A percentile compares a stretch with the other conserved stretches of the same genome.
These are phyloP conservation scores for Petrea volubilis DNA, from an alignment of 257 asterid genomes.

Conservation along the genomic window DNA sequence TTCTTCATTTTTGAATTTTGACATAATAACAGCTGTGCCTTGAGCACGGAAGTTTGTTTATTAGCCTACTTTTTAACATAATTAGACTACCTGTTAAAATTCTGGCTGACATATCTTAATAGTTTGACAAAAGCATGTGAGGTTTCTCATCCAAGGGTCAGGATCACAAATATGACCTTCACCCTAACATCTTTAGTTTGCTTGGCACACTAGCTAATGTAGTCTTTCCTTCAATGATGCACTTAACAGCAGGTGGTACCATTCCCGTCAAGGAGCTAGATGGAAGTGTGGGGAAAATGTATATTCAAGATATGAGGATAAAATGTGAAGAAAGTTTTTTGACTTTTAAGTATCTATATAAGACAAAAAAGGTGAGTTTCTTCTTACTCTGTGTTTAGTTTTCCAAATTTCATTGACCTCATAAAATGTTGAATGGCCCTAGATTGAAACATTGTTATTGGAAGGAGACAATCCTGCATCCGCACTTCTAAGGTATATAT, in stretches of 20 bases:
- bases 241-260: conserved; percentile 65
- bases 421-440: conserved; percentile 23
- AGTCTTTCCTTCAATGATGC: conserved; percentile 8
- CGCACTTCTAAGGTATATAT: conserved; percentile 56
- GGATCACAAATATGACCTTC: neutral
- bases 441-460: conserved; percentile 68
- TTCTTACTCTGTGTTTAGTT: neutral
- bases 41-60: neutral
- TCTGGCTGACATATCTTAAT: neutral
- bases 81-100: neutral
- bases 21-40: neutral
- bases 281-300: conserved; percentile 53
- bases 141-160: neutral
- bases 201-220: neutral
- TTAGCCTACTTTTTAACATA: neutral
- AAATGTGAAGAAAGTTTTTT: conserved; percentile 55
- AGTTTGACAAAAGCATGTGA: neutral
- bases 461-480: conserved; percentile 83
- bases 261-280: conserved; percentile 58
- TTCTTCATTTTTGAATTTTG: too few relatives aligned
- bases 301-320: conserved; percentile 56
- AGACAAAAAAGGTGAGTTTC: conserved; percentile 44
- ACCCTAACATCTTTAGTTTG: neutral
- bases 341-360: conserved; percentile 44
- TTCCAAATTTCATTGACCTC: conserved; percentile 20